A percentile compares a stretch with the other conserved stretches of the same genome.
Conservation (phyloP, 2,329 filamentous ascomycete species). For the Penicillium sp. region DNA sequence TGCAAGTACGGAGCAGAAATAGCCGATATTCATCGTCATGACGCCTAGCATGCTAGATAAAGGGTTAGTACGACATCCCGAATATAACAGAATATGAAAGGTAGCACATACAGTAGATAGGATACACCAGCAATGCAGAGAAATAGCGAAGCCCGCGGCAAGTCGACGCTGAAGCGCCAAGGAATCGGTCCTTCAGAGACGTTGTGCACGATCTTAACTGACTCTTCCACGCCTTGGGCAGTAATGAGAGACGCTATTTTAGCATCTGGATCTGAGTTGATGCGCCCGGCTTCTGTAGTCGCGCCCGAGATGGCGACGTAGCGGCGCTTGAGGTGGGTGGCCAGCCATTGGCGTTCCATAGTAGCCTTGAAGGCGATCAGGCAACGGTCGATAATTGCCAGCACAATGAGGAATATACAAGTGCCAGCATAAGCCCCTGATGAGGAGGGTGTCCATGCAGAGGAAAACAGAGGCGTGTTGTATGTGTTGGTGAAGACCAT, state of each 20-base stretch:
- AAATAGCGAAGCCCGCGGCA: constrained; percentile 68
- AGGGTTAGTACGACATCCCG: constrained; percentile 3
- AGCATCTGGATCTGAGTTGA: constrained; percentile 59
- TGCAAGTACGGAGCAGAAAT: constrained; percentile 75
- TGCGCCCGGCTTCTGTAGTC: constrained; percentile 57
- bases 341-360: constrained; percentile 64
- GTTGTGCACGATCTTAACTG: constrained; percentile 69
- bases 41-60: constrained; percentile 77
- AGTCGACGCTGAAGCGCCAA: constrained; percentile 78
- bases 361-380: constrained; percentile 67
- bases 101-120: constrained; percentile 73
- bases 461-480: constrained; percentile 64
- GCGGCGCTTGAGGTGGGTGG: constrained; percentile 68
- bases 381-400: constrained; percentile 67
- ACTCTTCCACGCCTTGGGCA: constrained; percentile 77
- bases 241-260: constrained; percentile 66
- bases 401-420: constrained; percentile 83
- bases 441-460: constrained; percentile 69
- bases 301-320: constrained; percentile 73
- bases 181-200: constrained; percentile 56
- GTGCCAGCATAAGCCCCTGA: constrained; percentile 78
- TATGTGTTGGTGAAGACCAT: constrained; percentile 56
- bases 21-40: constrained; percentile 86
- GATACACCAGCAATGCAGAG: constrained; percentile 72
- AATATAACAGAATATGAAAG: background rate